Conservation (phyloP, 371 early-diverging fungal genomes). For the Phascolomyces articulosus region DNA sequence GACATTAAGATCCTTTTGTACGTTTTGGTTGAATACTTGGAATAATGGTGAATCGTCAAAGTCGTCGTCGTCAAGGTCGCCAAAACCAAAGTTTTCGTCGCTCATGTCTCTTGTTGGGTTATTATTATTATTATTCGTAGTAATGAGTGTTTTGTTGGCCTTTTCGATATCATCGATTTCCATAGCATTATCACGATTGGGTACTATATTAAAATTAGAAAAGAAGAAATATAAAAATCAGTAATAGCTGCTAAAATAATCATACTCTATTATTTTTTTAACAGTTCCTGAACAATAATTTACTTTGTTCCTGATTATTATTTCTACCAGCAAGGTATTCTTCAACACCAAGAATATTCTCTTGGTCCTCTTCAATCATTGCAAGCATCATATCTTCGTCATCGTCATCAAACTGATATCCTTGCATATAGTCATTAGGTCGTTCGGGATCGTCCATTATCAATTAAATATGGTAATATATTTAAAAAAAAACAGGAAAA, state of each 20-base stretch:
- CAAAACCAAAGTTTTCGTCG: not conserved
- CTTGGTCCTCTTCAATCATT: not conserved
- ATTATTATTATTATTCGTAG: not conserved
- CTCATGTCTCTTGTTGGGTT: not conserved
- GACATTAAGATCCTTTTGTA: not conserved
- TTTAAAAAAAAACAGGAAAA: too few species aligned
- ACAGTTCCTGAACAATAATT: not conserved
- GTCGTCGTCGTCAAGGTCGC: too few species aligned
- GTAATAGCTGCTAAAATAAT: too few species aligned
- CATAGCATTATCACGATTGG: not conserved
- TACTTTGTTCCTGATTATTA: conserved; percentile 1
- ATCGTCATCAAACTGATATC: not conserved
- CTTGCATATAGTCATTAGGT: not conserved
- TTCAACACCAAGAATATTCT: not conserved
- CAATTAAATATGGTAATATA: too few species aligned
- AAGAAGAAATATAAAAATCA: too few species aligned
- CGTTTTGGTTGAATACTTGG: not conserved
- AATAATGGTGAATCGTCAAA: not conserved
- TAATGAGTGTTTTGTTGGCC: not conserved
- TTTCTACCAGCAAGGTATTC: not conserved
- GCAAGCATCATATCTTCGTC: not conserved
- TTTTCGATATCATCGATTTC: not conserved
- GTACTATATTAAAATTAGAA: too few species aligned
- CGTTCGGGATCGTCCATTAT: not conserved
- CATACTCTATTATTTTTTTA: too few species aligned